Base-by-base conservation (phyloP, 1,139 yeast genomes). In the Eremothecium sinecaudum region DNA sequence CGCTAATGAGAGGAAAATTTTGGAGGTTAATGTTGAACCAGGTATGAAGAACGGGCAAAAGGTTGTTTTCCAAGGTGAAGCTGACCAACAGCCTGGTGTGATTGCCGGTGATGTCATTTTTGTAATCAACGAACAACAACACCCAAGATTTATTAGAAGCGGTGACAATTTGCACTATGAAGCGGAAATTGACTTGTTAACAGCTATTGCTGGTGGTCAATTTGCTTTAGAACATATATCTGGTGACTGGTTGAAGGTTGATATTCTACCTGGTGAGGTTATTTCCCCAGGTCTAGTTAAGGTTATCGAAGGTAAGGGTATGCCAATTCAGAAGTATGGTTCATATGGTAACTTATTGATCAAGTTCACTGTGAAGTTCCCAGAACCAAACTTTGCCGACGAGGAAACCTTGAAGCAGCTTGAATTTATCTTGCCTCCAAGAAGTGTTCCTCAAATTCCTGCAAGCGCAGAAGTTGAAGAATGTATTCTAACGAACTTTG, bases 31-130 rank as follows among this genome's bases (percentile, higher is more conserved):
- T 63, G 74, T 90, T 55, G 95, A 86, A 59, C 93, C 93, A 53
- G 99, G 99, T 67, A 90, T 90, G 97, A 79, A 71, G 56, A 82
- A 86, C 55, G 96, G 96, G 39, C 95, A 87, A 66, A 78, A 78
- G 63, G 73, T 92, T 52, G 84, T 78, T 4, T 90, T 87, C 68
- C 71, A 76, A 51, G 97, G 96, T 47, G 96, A 87, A 67, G 97
- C 97, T 55, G 98, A 92, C 63, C 96, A 90, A 63, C 93, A 83
- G 47, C 98, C 98, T 40, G 86, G 80, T 58, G 73, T 84, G 43
- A 76, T 87, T 42, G 94, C 98, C 18, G 99, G 99, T 60, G 98
- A 90, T 61, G 97, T 92, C 46, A 71, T 90, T 42, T 87, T 90
- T 48, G 81, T 86, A 31, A 74, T 90, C 47, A 90, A 83, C 47